Base-by-base conservation (phyloP, 257 asterid species). In the Solanum virginianum region DNA sequence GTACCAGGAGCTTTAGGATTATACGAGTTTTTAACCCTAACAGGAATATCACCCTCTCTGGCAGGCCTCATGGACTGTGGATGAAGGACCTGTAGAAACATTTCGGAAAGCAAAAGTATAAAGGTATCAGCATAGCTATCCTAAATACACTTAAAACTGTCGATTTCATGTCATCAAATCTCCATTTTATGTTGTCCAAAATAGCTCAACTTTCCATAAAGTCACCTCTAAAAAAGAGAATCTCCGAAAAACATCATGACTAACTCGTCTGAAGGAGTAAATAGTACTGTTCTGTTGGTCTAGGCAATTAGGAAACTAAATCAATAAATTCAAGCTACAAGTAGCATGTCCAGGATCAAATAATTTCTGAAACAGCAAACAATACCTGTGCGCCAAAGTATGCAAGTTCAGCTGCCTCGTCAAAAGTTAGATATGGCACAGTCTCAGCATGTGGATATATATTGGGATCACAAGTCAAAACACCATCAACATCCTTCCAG, bases 401-500 rank as follows among this genome's bases (percentile, higher is more conserved):
- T 55, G 98, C 99, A 89, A 96, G 99, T 87, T 96, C 99, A 84
- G 99, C 97, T 80, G 98, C 99, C 92, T 96, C 99, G 7, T 96
- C 99, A 84, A 95, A 96, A 56, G 99, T 96, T 82, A 96, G 86
- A 91, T 87, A 92, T 71, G 99, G 97, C 84, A 96, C 99, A 36
- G 98, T 97, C 81, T 82, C 89, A 63, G 98, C 98, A 3, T 65
- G 83, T 71, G 90, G 90, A 85, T 92, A 85, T 77, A 96, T 93
- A 85, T 91, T 94, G 66, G 99, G 99, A 88, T 96, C 99, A 88
- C 99, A 95, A 49, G 99, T 94, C 89, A 96, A 88, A 88, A 96
- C 99, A 85, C 99, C 99, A 87, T 95, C 99, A 84, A 96, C 99
- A 86, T 96, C 99, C 90, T 96, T 96, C 99, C 99, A 96, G 43